Evolutionary conservation across 805 yeast species (phyloP).

Genomic region (Yarrowia sp.): DNA sequence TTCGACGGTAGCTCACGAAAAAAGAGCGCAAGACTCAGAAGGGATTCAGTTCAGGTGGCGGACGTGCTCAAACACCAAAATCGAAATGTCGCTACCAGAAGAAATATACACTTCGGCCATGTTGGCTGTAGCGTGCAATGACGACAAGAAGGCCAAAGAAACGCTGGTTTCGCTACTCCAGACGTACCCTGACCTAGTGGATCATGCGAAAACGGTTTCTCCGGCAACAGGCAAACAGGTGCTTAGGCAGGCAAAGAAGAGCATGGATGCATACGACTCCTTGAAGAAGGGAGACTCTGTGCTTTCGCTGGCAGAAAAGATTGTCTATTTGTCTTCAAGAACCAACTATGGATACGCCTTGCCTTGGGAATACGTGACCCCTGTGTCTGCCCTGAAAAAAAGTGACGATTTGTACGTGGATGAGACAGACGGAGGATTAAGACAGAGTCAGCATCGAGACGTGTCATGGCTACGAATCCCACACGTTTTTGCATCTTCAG

Average conservation of each 20-base stretch:
- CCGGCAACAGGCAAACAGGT: slow-evolving; percentile 15
- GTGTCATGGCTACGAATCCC: slow-evolving; percentile 21
- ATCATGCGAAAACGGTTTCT: slow-evolving; percentile 4
- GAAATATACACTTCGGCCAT: slow-evolving; percentile 22
- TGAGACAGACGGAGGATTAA: slow-evolving; percentile 5
- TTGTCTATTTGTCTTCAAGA: slow-evolving; percentile 37
- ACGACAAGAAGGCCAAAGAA: slow-evolving; percentile 21
- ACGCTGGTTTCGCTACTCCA: slow-evolving; percentile 3
- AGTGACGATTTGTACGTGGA: slow-evolving; percentile 29
- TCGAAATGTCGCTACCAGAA: slow-evolving; percentile 11
- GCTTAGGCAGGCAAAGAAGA: slow-evolving; percentile 26
- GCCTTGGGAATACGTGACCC: slow-evolving; percentile 43
- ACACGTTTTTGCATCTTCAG: slow-evolving; percentile 25
- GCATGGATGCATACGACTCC: slow-evolving; percentile 42
- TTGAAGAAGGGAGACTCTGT: slow-evolving; percentile 39
- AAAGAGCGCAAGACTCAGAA: no score
- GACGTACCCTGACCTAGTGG: slow-evolving; percentile 20
- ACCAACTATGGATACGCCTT: slow-evolving; percentile 46
- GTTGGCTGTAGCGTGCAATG: slow-evolving; percentile 1
- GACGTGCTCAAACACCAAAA: background rate
- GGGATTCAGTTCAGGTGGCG: no score
- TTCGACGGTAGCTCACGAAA: background rate
- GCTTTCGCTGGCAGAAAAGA: slow-evolving; percentile 42
- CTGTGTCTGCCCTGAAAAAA: slow-evolving; percentile 7
- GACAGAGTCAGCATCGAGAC: slow-evolving; percentile 17